Conservation (phyloP, 495 filamentous ascomycete species). For the Cryomyces antarcticus region DNA sequence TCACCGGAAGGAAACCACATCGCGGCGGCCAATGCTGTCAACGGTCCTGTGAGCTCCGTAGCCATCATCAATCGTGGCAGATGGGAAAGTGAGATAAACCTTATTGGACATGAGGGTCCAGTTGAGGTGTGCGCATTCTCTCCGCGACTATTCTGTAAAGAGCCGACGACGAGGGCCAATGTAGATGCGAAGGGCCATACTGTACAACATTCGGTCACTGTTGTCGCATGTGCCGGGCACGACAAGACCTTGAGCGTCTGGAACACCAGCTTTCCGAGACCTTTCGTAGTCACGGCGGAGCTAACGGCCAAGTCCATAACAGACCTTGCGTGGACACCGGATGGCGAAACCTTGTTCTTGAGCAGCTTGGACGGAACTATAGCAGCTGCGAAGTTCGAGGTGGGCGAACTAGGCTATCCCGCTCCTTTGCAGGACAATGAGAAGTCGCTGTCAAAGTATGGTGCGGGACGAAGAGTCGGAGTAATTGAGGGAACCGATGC, state of each 20-base stretch:
- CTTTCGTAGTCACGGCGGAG: slow-evolving; percentile 74
- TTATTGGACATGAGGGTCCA: slow-evolving; percentile 92
- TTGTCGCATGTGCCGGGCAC: slow-evolving; percentile 89
- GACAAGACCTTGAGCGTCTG: slow-evolving; percentile 91
- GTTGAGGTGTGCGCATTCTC: slow-evolving; percentile 96
- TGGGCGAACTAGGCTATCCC: slow-evolving; percentile 53
- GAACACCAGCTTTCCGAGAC: slow-evolving; percentile 86
- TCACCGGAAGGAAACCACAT: slow-evolving; percentile 94
- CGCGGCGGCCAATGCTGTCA: slow-evolving; percentile 87
- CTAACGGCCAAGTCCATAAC: slow-evolving; percentile 76
- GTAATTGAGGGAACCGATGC: slow-evolving; percentile 80
- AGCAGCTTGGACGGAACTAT: slow-evolving; percentile 79
- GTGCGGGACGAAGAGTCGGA: slow-evolving; percentile 66
- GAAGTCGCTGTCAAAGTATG: slow-evolving; percentile 78
- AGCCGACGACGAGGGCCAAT: slow-evolving; percentile 29
- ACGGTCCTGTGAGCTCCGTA: slow-evolving; percentile 90
- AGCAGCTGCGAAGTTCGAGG: slow-evolving; percentile 49
- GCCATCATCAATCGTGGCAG: slow-evolving; percentile 81
- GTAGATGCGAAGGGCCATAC: slow-evolving; percentile 23
- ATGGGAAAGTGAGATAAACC: slow-evolving; percentile 93
- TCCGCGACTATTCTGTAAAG: slow-evolving; percentile 66
- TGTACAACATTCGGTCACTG: slow-evolving; percentile 46
- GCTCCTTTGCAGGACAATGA: slow-evolving; percentile 73
- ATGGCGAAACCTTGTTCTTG: slow-evolving; percentile 69
- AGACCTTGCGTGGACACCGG: slow-evolving; percentile 86